Evolutionary conservation across 208 protist genomes (phyloP).

Genomic region (Leishmania tropica): DNA sequence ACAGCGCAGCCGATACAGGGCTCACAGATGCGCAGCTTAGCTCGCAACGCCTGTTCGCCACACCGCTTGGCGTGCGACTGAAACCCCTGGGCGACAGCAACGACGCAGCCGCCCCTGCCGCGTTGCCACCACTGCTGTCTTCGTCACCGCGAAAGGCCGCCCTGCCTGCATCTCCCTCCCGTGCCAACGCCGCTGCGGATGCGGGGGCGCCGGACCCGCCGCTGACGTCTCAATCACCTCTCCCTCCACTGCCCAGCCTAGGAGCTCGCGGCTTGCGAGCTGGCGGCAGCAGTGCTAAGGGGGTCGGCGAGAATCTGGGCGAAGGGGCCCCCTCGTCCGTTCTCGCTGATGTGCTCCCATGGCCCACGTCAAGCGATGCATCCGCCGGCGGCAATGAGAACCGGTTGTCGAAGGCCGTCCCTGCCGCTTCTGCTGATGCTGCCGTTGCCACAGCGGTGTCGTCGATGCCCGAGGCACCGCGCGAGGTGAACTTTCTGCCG

Average conservation of each 20-base stretch:
- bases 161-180: neutral
- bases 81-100: conserved; percentile 8
- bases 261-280: neutral
- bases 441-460: neutral
- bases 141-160: neutral
- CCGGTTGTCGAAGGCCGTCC: neutral
- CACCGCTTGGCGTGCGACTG: conserved; percentile 27
- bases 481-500: conserved; percentile 80
- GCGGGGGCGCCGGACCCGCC: neutral
- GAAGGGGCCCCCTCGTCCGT: neutral
- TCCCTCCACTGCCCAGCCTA: conserved; percentile 27
- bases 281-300: neutral
- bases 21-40: conserved; percentile 16
- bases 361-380: neutral
- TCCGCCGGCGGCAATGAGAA: neutral
- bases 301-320: neutral
- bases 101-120: no score
- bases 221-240: conserved; percentile 7
- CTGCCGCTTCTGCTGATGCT: neutral
- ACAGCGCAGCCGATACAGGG: conserved; percentile 25
- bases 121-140: neutral
- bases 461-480: neutral
- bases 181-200: neutral
- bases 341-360: neutral
- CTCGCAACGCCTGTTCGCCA: conserved; percentile 17